phyloP scores from a whole-genome alignment of 208 protist genomes.

The Crithidia fasciculata region DNA sequence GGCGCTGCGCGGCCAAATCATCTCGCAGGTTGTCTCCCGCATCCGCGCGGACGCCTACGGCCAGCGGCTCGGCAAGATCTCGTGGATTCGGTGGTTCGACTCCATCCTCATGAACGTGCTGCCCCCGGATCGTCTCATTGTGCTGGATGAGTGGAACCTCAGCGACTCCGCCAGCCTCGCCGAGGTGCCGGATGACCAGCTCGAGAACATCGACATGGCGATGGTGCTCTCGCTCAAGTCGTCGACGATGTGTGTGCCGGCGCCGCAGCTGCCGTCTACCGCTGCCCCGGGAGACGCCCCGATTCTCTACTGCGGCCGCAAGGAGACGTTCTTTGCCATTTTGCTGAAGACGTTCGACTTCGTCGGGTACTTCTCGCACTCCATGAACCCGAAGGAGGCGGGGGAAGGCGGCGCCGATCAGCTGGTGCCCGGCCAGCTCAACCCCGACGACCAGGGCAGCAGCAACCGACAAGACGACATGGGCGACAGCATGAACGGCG shows the following conservation, averaged over 20 bases:
- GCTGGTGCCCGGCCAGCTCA: slow-evolving; percentile 14
- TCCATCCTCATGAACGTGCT: slow-evolving; percentile 53
- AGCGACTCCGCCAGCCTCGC: slow-evolving; percentile 30
- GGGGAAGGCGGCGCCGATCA: slow-evolving; percentile 21
- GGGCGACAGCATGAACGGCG: slow-evolving; percentile 9
- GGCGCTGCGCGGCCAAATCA: slow-evolving; percentile 72
- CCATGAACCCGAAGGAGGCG: slow-evolving; percentile 29
- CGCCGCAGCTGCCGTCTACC: slow-evolving; percentile 31
- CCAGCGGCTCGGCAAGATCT: slow-evolving; percentile 54
- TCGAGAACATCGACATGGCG: slow-evolving; percentile 62
- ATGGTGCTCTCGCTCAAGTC: slow-evolving; percentile 57
- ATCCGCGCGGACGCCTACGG: slow-evolving; percentile 47
- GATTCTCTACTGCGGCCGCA: slow-evolving; percentile 61
- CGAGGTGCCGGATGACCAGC: slow-evolving; percentile 41
- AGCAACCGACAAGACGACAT: slow-evolving; percentile 13
- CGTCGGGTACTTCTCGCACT: slow-evolving; percentile 90
- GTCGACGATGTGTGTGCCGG: slow-evolving; percentile 32
- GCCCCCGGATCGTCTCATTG: slow-evolving; percentile 55
- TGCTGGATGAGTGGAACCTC: slow-evolving; percentile 85
- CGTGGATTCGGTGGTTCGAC: slow-evolving; percentile 87
- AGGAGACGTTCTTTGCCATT: slow-evolving; percentile 83
- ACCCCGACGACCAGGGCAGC: slow-evolving; percentile 18
- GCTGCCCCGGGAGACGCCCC: slow-evolving; percentile 26
- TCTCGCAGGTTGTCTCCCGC: slow-evolving; percentile 70
- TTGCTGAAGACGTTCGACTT: slow-evolving; percentile 90